Evolutionary conservation across 805 yeast species (phyloP), one percentile per base, ranked within the genome.

Genomic region (Lachancea fermentati): DNA sequence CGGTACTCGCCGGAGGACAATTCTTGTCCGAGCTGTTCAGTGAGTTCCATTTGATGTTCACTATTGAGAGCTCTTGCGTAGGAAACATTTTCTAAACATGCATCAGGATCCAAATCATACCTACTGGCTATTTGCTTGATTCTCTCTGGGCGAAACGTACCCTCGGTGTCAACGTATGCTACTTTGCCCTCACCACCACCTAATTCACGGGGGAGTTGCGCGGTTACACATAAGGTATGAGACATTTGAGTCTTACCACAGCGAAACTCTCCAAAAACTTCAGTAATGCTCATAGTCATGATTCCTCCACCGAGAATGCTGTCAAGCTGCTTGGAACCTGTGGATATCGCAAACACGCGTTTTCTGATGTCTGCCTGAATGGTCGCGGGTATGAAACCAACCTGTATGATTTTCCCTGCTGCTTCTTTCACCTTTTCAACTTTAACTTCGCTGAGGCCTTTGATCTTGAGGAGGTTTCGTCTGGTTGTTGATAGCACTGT

Each of bases 101-200:
- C 75, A 46, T 78, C 81, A 1, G 85, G 78, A 50, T 82, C 85
- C 43, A 83, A 68, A 0, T 78, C 83, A 57, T 76, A 83, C 42
- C 85, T 63, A 47, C 72, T 76, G 1, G 91, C 87, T 49, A 84
- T 83, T 30, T 79, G 74, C 30, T 60, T 64, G 37, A 76, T 72
- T 55, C 81, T 67, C 45, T 80, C 86, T 2, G 91, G 91, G 42
- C 91, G 71, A 48, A 83, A 83, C 1, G 91, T 83, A 4, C 91
- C 91, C 55, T 84, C 91, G 0, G 91, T 82, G 53, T 84, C 91
- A 43, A 83, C 79, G 51, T 77, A 83, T 7, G 85, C 81, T 19
- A 83, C 85, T 61, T 82, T 83, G 0, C 91, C 91, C 57, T 81
- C 89, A 11, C 81, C 88, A 3, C 91, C 91, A 3, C 89, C 89